phyloP scores from a whole-genome alignment of 2,329 filamentous ascomycete genomes.

The Hypoxylon sp. region DNA sequence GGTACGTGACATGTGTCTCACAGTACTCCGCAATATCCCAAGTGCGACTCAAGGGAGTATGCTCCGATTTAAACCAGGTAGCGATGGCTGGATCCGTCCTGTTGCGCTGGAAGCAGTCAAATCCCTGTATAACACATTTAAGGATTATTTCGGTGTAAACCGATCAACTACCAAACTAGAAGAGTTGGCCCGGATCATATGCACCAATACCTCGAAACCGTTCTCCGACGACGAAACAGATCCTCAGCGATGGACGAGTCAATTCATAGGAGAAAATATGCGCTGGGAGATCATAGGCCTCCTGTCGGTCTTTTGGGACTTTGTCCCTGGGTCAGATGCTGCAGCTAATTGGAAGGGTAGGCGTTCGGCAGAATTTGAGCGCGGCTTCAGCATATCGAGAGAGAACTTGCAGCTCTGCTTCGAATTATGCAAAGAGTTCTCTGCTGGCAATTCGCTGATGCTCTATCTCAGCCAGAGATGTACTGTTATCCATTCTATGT shows the following conservation, averaged over 20 bases:
- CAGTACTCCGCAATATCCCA: slow-evolving; percentile 58
- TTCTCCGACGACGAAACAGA: slow-evolving; percentile 56
- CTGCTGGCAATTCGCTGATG: slow-evolving; percentile 49
- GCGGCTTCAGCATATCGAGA: slow-evolving; percentile 35
- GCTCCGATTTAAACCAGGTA: slow-evolving; percentile 10
- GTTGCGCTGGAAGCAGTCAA: slow-evolving; percentile 52
- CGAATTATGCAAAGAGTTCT: slow-evolving; percentile 51
- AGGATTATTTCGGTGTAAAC: slow-evolving; percentile 49
- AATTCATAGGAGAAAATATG: slow-evolving; percentile 58
- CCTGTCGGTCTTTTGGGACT: slow-evolving; percentile 54
- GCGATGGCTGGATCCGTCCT: slow-evolving; percentile 53
- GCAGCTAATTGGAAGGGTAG: slow-evolving; percentile 19
- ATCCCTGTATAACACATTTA: slow-evolving; percentile 55
- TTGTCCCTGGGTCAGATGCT: slow-evolving; percentile 13
- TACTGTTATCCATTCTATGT: slow-evolving; percentile 42
- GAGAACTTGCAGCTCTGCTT: slow-evolving; percentile 48
- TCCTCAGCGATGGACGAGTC: slow-evolving; percentile 57
- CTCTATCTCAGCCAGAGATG: slow-evolving; percentile 46
- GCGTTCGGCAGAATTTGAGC: slow-evolving; percentile 28
- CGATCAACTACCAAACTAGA: slow-evolving; percentile 53
- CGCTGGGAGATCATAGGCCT: slow-evolving; percentile 63
- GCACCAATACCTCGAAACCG: slow-evolving; percentile 57
- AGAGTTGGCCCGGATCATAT: slow-evolving; percentile 56
- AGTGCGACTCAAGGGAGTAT: slow-evolving; percentile 38
- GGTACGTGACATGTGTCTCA: slow-evolving; percentile 57